These are phyloP conservation scores for Solioccasus polychromus DNA, from an alignment of 768 basidiomycete genomes.

Conservation along the genomic window DNA sequence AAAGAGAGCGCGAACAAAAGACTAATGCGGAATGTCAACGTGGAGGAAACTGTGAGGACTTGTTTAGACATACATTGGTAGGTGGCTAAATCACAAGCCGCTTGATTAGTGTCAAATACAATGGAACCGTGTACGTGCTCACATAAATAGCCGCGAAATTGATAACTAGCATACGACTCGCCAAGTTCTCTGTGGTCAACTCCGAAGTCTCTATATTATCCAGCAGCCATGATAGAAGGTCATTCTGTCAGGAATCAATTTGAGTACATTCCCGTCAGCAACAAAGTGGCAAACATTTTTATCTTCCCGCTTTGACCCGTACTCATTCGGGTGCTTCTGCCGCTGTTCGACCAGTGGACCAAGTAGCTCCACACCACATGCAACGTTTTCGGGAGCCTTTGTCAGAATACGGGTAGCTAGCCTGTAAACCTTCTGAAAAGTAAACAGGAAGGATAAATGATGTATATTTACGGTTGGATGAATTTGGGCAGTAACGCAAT, in stretches of 20 bases:
- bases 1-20: no score
- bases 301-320: not conserved
- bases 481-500: conserved; percentile 32
- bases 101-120: no score
- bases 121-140: no score
- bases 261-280: not conserved
- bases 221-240: not conserved
- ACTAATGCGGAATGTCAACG: no score
- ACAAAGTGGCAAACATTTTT: not conserved
- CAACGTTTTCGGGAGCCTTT: not conserved
- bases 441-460: no score
- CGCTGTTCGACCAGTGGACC: not conserved
- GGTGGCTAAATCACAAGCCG: no score
- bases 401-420: not conserved
- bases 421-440: no score
- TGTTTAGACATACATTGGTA: no score
- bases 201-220: not conserved
- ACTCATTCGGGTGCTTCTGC: not conserved
- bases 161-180: not conserved
- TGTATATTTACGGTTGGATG: conserved; percentile 27
- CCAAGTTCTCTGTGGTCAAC: not conserved
- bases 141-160: not conserved
- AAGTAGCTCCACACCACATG: not conserved
- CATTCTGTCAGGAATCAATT: not conserved
- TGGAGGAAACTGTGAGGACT: no score